Evolutionary conservation across 208 protist species (phyloP).

Genomic region (Histomonas meleagridis): DNA sequence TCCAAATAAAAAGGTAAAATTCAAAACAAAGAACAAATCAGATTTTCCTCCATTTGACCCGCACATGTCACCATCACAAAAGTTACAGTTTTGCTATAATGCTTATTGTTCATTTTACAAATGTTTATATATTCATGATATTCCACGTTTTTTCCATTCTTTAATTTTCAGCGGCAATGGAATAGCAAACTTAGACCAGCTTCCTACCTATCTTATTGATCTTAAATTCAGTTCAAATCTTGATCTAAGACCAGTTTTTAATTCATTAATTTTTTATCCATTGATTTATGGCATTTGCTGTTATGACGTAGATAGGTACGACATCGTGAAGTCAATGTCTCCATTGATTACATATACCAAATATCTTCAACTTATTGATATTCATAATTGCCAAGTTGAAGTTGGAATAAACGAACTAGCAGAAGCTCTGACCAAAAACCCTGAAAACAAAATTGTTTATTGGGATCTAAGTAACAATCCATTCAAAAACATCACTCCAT

Average conservation of each 20-base stretch:
- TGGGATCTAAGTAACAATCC: not conserved
- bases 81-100: slow-evolving; percentile 9
- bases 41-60: not conserved
- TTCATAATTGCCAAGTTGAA: not conserved
- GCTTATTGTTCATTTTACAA: not conserved
- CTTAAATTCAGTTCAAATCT: not conserved
- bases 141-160: not conserved
- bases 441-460: not conserved
- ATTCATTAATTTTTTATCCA: not conserved
- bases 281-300: not conserved
- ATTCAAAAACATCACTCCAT: not conserved
- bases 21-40: not conserved
- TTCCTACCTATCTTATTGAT: not conserved
- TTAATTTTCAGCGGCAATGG: not conserved
- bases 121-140: not conserved
- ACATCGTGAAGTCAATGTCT: not conserved
- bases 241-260: not conserved
- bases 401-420: not conserved
- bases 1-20: not conserved
- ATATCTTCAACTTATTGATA: not conserved
- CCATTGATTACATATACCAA: not conserved
- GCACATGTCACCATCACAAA: not conserved
- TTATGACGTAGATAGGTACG: not conserved
- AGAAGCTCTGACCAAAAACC: not conserved
- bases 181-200: not conserved